A percentile compares a stretch with the other conserved stretches of the same genome.
These are phyloP conservation scores for Bretschneidera sinensis DNA, from an alignment of 345 rosid genomes.

Conservation along the genomic window DNA sequence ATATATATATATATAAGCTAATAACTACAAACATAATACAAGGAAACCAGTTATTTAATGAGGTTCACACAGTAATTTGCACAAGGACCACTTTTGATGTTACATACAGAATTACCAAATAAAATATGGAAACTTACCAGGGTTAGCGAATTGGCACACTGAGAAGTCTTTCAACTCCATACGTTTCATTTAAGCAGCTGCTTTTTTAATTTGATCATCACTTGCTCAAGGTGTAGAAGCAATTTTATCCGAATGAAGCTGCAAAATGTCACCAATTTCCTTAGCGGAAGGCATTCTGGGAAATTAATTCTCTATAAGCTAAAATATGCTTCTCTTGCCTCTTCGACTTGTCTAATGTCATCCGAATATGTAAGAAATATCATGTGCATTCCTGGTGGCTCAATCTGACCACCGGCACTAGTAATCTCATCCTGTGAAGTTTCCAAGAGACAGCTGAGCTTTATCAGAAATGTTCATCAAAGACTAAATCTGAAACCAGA, in stretches of 20 bases:
- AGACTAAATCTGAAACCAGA: not conserved
- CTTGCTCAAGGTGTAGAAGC: conserved; percentile 53
- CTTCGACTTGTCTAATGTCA: conserved; percentile 78
- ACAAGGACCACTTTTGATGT: too few species aligned
- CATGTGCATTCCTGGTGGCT: conserved; percentile 97
- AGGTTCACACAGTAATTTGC: not conserved
- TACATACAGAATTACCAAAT: not conserved
- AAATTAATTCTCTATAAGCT: conserved; percentile 14
- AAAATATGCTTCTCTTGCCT: conserved; percentile 53
- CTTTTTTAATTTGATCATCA: conserved; percentile 71
- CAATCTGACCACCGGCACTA: conserved; percentile 71
- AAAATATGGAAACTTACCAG: conserved; percentile 41
- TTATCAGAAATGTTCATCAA: conserved; percentile 1
- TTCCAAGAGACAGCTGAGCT: conserved; percentile 10
- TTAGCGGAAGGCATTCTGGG: conserved; percentile 18
- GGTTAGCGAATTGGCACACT: conserved; percentile 73
- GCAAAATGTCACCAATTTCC: conserved; percentile 25
- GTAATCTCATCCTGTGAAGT: conserved; percentile 68
- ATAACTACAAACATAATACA: not conserved
- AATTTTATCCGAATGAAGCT: conserved; percentile 45
- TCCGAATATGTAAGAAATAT: conserved; percentile 87
- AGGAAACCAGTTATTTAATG: not conserved
- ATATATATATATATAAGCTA: not conserved
- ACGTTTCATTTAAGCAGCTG: conserved; percentile 68
- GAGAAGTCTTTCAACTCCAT: conserved; percentile 74